phyloP scores from a whole-genome alignment of 2,329 filamentous ascomycete species.

The Apiospora rasikravindrae region DNA sequence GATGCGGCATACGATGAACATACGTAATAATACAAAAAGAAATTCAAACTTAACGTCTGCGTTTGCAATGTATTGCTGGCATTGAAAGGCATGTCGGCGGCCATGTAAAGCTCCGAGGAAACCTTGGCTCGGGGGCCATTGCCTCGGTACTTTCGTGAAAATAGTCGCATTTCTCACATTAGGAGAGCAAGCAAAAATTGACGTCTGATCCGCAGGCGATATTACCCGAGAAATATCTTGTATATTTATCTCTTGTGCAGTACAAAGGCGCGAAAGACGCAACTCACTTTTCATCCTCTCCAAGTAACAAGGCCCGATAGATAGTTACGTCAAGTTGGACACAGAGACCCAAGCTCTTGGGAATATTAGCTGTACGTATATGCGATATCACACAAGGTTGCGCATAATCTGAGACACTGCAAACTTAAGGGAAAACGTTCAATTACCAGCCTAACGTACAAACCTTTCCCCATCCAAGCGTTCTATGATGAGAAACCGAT shows the following conservation, averaged over 20 bases:
- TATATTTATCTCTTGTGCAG: not conserved
- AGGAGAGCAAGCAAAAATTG: not conserved
- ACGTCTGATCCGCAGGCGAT: not conserved
- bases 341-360: not conserved
- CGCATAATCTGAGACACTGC: not conserved
- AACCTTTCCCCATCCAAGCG: conserved; percentile 18
- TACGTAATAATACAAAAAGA: conserved; percentile 1
- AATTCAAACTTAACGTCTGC: not conserved
- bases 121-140: no score
- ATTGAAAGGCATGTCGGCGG: not conserved
- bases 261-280: not conserved
- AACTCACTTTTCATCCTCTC: no score
- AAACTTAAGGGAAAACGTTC: conserved; percentile 1
- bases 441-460: conserved; percentile 22
- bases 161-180: no score
- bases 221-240: not conserved
- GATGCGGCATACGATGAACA: conserved; percentile 14
- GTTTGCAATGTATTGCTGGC: not conserved
- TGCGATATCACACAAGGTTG: not conserved
- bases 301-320: not conserved
- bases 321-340: not conserved
- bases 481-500: conserved; percentile 21
- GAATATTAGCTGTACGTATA: not conserved
- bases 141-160: not conserved
- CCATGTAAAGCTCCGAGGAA: not conserved